phyloP scores from a whole-genome alignment of 2,329 filamentous ascomycete genomes.

The Neopestalotiopsis clavispora region DNA sequence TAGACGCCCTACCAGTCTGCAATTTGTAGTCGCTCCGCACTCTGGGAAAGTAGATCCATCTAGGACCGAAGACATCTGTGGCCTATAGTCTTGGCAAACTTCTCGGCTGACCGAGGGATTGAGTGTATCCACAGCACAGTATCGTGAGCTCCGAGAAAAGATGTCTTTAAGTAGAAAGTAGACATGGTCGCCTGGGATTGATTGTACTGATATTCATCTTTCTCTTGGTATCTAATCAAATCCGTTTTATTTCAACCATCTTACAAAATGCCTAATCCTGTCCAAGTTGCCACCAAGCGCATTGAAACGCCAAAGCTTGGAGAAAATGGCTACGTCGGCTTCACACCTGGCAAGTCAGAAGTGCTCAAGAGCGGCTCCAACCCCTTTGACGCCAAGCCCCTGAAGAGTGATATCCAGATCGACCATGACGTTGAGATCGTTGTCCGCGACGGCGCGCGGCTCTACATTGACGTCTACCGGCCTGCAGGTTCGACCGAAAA shows the following conservation, averaged over 20 bases:
- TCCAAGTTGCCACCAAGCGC: conserved; percentile 26
- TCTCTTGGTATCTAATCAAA: neutral
- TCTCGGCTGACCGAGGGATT: neutral
- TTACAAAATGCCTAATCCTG: conserved; percentile 22
- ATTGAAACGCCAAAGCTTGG: conserved; percentile 37
- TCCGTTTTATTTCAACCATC: neutral
- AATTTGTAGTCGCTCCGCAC: neutral
- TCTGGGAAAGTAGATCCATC: neutral
- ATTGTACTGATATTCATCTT: neutral
- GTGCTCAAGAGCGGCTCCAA: conserved; percentile 43
- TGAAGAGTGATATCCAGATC: conserved; percentile 44
- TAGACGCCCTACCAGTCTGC: neutral
- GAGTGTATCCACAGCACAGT: neutral
- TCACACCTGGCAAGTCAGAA: conserved; percentile 41
- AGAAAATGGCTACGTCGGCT: conserved; percentile 44
- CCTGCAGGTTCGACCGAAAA: conserved; percentile 39
- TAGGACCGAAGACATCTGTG: neutral
- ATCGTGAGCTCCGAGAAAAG: neutral
- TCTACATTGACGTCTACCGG: conserved; percentile 52
- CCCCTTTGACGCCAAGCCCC: conserved; percentile 38
- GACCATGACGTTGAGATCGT: conserved; percentile 50
- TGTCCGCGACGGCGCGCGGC: conserved; percentile 45
- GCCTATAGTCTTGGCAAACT: neutral
- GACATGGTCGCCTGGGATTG: neutral
- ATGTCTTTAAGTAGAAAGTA: neutral